phyloP scores from a whole-genome alignment of 768 basidiomycete genomes.

The Pulveroboletus sp. region DNA sequence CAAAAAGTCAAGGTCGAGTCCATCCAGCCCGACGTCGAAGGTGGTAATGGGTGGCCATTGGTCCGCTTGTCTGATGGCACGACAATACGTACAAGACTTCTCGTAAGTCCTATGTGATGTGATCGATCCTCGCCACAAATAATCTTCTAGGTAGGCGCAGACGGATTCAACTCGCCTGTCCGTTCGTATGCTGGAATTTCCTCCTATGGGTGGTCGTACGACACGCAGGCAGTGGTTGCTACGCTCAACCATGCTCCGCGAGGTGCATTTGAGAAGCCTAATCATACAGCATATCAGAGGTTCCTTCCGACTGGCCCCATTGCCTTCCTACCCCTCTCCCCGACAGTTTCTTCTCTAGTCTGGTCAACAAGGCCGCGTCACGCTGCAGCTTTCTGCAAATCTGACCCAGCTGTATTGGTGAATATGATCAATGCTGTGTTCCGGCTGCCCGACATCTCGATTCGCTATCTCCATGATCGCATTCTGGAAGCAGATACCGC shows the following conservation, averaged over 20 bases:
- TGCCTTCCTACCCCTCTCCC: constrained; percentile 87
- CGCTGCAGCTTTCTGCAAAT: constrained; percentile 66
- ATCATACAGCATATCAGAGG: constrained; percentile 86
- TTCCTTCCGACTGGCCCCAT: constrained; percentile 95
- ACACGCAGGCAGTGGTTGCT: constrained; percentile 86
- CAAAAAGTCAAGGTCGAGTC: constrained; percentile 74
- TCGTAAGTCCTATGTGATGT: constrained; percentile 47
- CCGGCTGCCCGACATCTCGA: constrained; percentile 71
- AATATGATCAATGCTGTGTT: constrained; percentile 90
- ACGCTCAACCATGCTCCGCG: constrained; percentile 76
- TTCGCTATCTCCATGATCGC: constrained; percentile 62
- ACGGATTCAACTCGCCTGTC: constrained; percentile 94
- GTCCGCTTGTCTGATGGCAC: constrained; percentile 70
- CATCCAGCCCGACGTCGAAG: constrained; percentile 48
- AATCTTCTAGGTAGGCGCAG: constrained; percentile 76
- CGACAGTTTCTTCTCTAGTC: constrained; percentile 80
- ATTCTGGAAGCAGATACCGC: constrained; percentile 52
- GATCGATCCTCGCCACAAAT: not conserved
- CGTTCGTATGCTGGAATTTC: constrained; percentile 81
- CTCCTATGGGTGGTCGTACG: constrained; percentile 90
- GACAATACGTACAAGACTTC: constrained; percentile 65
- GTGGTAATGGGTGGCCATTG: constrained; percentile 71
- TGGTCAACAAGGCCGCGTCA: constrained; percentile 87
- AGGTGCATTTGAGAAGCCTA: constrained; percentile 56
- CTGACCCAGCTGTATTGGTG: constrained; percentile 60